Base-by-base conservation (phyloP, 805 yeast genomes). In the Diddensiella transvaalensis region DNA sequence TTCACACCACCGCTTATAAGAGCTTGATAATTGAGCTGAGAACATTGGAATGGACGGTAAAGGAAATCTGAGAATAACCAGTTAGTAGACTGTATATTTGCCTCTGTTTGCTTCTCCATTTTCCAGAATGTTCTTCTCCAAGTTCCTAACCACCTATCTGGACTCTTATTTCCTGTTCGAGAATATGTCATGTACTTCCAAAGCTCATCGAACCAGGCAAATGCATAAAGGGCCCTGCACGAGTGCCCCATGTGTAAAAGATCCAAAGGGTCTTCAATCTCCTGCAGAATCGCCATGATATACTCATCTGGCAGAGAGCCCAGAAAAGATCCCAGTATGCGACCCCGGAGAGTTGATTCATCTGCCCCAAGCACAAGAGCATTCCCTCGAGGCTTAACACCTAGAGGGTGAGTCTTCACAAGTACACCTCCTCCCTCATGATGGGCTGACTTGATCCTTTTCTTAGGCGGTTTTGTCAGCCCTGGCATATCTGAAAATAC, bases 21-120 rank as follows among this genome's bases (percentile, higher is more conserved):
- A 22, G 65, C 60, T 3, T 62, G 55, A 62, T 85, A 86, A 59
- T 85, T 75, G 17, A 87, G 72, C 53, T 83, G 85, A 0, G 95
- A 74, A 54, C 93, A 83, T 60, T 87, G 93, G 59, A 77, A 88
- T 2, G 96, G 96, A 44, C 93, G 73, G 63, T 82, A 89, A 11
- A 90, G 64, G n/a, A 78, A 56, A 60, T 89, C 96, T 0, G 95
- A 85, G 61, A 83, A 87, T 2, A 88, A 75, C 19, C 35, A 26
- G 22, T 44, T 54, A 2, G 26, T 33, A 3, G 46, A 53, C 0
- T 71, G 68, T 4, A 82, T 55, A 11, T 51, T 49, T 13, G 79
- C 75, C 23, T 79, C 83, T 23, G 62, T 63, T 5, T 55, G 59
- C 3, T 44, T 50, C 4, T 66, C 58, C n/a, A 73, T 52, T 11